Evolutionary conservation across 2,329 filamentous ascomycete species (phyloP), one percentile per base, ranked within the genome.

Genomic region (Ascochyta clinopodiicola): DNA sequence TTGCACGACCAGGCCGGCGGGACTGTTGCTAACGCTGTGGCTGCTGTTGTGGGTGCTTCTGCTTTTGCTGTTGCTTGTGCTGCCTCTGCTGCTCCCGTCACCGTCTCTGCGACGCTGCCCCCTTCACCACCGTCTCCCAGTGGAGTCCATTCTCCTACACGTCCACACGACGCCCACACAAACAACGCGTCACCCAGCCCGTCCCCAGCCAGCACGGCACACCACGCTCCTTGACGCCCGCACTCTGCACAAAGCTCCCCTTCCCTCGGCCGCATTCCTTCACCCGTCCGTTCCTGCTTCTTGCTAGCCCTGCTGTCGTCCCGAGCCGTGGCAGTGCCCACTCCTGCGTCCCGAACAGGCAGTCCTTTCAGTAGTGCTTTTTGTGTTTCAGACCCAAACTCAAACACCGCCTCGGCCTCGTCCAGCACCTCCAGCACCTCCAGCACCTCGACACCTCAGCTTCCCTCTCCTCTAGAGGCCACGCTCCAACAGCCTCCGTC

Each of bases 41-140:
- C 47, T 24, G 34, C 17, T 25, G 40, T 42, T 31, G 32, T 22
- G 31, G 34, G 5, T 15, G 27, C 27, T 12, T 9, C 10, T 29
- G 27, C 10, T 29, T 7, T 3, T 29, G 6, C 10, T 29, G 27
- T 9, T 29, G 27, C 27, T 29, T 29, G 3, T 29, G 27, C 27
- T 29, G 7, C 27, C 9, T 29, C 25, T 44, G 25, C 27, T 44
- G 42, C 42, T 29, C 21, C 24, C 19, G 29, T 25, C 25, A 24
- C 21, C 49, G 45, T 32, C 59, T 56, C 52, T 61, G 60, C 57
- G 52, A 62, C 61, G 57, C 59, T 45, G 49, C 56, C 46, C 51
- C 56, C 57, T 56, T 62, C 57, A 63, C 57, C 56, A 57, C 61
- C 54, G 61, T 61, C 61, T 55, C 48, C 57, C 37, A 35, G 47